Evolutionary conservation across 768 basidiomycete genomes (phyloP).

Genomic region (Tubosaeta brunneosetosa): DNA sequence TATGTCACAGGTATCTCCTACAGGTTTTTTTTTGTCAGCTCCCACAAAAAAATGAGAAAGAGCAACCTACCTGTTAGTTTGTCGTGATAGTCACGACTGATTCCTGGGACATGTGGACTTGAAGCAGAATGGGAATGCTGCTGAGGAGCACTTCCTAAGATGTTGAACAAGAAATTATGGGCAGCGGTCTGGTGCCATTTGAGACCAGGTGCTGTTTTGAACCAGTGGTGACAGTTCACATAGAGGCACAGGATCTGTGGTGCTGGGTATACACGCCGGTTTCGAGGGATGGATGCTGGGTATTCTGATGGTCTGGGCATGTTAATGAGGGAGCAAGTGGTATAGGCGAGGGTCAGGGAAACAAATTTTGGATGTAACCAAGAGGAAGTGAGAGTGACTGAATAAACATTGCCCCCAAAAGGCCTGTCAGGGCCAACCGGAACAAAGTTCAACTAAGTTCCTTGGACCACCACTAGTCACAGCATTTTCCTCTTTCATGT

Average conservation of each 20-base stretch:
- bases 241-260: not conserved
- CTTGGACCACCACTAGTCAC: not conserved
- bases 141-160: not conserved
- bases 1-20: not conserved
- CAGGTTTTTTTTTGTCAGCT: no score
- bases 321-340: not conserved
- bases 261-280: not conserved
- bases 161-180: not conserved
- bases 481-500: not conserved
- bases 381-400: not conserved
- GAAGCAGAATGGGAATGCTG: not conserved
- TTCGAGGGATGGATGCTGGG: not conserved
- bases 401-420: not conserved
- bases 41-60: no score
- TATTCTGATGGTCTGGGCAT: not conserved
- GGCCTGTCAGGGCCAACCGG: not conserved
- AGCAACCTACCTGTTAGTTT: not conserved
- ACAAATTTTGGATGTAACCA: not conserved
- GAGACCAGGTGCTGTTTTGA: not conserved
- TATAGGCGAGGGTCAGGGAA: no score
- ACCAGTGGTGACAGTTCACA: not conserved
- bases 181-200: not conserved
- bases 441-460: not conserved
- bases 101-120: not conserved
- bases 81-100: not conserved